Evolutionary conservation across 2,329 filamentous ascomycete species (phyloP).

Genomic region (Penicillium decumbens): DNA sequence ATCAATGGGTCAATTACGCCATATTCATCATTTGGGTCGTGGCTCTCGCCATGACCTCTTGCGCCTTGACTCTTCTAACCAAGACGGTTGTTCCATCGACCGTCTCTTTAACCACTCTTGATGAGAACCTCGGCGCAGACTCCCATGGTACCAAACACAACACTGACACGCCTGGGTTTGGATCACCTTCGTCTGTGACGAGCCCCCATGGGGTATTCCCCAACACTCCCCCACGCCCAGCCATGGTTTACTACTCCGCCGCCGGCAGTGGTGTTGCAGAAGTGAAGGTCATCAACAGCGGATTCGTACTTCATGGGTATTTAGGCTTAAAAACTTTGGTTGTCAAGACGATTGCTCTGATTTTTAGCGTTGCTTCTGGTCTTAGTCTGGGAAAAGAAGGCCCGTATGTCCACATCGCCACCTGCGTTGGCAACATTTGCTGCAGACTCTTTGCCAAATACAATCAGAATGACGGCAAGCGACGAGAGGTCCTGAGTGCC

Average conservation of each 20-base stretch:
- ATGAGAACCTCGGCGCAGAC: slow-evolving; percentile 82
- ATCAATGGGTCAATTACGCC: slow-evolving; percentile 67
- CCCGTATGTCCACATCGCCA: slow-evolving; percentile 94
- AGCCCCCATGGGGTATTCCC: slow-evolving; percentile 38
- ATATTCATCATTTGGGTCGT: slow-evolving; percentile 72
- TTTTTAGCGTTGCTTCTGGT: slow-evolving; percentile 87
- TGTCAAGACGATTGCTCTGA: slow-evolving; percentile 75
- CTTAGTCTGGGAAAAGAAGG: slow-evolving; percentile 92
- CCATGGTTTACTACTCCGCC: slow-evolving; percentile 92
- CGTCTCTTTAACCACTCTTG: slow-evolving; percentile 78
- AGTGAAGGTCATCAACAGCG: slow-evolving; percentile 95
- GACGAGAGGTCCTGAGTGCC: slow-evolving; percentile 88
- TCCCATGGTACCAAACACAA: slow-evolving; percentile 43
- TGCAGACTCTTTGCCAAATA: slow-evolving; percentile 95
- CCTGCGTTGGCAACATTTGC: slow-evolving; percentile 90
- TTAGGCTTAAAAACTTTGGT: slow-evolving; percentile 81
- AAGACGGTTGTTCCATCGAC: slow-evolving; percentile 90
- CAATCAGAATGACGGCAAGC: slow-evolving; percentile 86
- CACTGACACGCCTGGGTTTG: slow-evolving; percentile 40
- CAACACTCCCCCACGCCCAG: slow-evolving; percentile 45
- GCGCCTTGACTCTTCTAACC: slow-evolving; percentile 77
- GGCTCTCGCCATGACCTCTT: slow-evolving; percentile 65
- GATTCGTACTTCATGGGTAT: slow-evolving; percentile 94
- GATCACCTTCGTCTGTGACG: slow-evolving; percentile 38
- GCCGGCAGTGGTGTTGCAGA: slow-evolving; percentile 95